Percentiles rank a stretch among this genome's conserved stretches.
These are phyloP conservation scores for Penicillium crystallinum DNA, from an alignment of 495 filamentous ascomycete species.

Conservation along the genomic window DNA sequence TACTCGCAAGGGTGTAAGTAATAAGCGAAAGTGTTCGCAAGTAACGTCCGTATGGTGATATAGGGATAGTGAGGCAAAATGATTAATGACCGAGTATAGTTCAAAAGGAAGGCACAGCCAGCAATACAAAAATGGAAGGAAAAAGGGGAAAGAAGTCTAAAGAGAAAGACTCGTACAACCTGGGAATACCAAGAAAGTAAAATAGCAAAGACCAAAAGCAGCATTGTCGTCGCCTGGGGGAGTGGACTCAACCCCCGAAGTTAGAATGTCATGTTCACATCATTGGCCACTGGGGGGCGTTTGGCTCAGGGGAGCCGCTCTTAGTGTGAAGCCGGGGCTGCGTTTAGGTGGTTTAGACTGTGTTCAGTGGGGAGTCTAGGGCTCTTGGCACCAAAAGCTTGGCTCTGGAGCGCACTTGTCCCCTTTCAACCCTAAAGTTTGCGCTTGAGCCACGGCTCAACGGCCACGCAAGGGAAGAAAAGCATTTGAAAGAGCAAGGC, in stretches of 20 bases:
- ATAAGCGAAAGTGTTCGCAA: neutral
- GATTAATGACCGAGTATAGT: neutral
- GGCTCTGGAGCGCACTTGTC: slow-evolving; percentile 6
- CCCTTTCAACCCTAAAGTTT: neutral
- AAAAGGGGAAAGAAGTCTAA: no score
- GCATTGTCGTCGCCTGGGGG: neutral
- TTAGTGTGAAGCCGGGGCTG: slow-evolving; percentile 1
- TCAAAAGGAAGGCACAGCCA: neutral
- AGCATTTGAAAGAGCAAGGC: neutral
- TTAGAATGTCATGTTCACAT: slow-evolving; percentile 12
- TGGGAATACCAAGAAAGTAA: neutral
- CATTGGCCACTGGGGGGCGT: slow-evolving; percentile 16
- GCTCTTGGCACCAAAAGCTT: slow-evolving; percentile 15
- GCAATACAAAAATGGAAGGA: neutral
- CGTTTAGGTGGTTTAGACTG: neutral
- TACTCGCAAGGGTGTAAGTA: neutral
- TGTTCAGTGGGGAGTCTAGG: neutral
- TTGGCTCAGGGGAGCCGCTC: slow-evolving; percentile 6
- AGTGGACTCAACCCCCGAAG: neutral
- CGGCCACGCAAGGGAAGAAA: neutral
- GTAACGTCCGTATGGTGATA: neutral
- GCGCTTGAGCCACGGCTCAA: neutral
- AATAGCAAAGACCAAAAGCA: neutral
- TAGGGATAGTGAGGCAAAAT: neutral
- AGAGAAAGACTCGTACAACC: neutral